Percentiles rank a stretch among this genome's conserved stretches.
Conservation (phyloP, 352 stramenopile species). For the Globisporangium acanthophoron region DNA sequence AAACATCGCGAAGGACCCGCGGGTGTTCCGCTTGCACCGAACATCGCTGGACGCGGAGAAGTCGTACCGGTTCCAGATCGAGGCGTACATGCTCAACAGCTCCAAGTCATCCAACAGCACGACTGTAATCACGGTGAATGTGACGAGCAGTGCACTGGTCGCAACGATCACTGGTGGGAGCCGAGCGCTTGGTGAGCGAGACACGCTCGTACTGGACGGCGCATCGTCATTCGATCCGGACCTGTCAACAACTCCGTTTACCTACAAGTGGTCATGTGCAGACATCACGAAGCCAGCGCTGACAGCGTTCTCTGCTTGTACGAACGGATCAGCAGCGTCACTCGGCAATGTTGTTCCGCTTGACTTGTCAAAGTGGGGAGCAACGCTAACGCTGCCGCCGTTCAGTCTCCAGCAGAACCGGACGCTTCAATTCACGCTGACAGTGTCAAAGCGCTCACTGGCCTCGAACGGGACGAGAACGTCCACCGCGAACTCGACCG, state of each 20-base stretch:
- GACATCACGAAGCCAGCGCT: constrained; percentile 38
- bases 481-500: constrained; percentile 17
- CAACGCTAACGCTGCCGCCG: constrained; percentile 30
- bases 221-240: constrained; percentile 52
- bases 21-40: constrained; percentile 42
- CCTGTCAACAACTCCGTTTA: constrained; percentile 21
- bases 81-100: constrained; percentile 40
- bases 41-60: constrained; percentile 26
- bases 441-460: constrained; percentile 21
- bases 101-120: constrained; percentile 23
- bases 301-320: constrained; percentile 9
- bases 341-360: constrained; percentile 7
- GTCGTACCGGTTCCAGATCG: constrained; percentile 53
- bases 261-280: constrained; percentile 44
- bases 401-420: constrained; percentile 35
- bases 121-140: constrained; percentile 32
- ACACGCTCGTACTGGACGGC: constrained; percentile 45
- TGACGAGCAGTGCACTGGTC: constrained; percentile 31
- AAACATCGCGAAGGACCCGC: constrained; percentile 58
- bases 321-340: constrained; percentile 17
- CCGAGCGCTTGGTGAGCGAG: constrained; percentile 40
- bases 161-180: constrained; percentile 35
- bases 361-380: constrained; percentile 11
- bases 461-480: not conserved
- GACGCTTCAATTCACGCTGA: constrained; percentile 45